Evolutionary conservation across 108 stramenopile species (phyloP).

Genomic region (Bacterosira constricta): DNA sequence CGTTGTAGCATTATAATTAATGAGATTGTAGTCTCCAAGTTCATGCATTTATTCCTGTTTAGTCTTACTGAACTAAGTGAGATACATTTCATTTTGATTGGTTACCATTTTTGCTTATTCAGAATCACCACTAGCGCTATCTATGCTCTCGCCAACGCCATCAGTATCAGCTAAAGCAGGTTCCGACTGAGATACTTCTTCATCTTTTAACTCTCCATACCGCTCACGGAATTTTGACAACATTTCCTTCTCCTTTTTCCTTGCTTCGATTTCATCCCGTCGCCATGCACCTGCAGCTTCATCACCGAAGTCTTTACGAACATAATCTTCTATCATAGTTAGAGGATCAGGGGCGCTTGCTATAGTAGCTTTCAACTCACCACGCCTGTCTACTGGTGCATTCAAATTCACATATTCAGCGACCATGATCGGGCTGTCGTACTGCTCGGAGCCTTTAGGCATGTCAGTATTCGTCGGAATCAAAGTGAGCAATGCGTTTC

Average conservation of each 20-base stretch:
- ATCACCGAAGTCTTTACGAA: slow-evolving; percentile 40
- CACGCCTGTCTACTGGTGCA: slow-evolving; percentile 10
- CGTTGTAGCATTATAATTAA: too few species aligned
- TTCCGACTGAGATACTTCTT: not conserved
- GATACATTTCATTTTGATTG: too few species aligned
- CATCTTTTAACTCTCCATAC: slow-evolving; percentile 25
- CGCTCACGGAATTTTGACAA: slow-evolving; percentile 19
- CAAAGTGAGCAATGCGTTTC: slow-evolving; percentile 32
- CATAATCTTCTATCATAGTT: slow-evolving; percentile 38
- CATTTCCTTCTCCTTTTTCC: slow-evolving; percentile 33
- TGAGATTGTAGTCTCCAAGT: too few species aligned
- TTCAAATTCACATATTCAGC: slow-evolving; percentile 41
- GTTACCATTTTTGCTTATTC: too few species aligned
- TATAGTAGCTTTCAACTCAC: slow-evolving; percentile 25
- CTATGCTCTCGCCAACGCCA: not conserved
- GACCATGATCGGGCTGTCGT: slow-evolving; percentile 40
- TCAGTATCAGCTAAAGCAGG: not conserved
- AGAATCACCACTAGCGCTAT: not conserved
- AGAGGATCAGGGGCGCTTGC: slow-evolving; percentile 30
- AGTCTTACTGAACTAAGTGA: too few species aligned
- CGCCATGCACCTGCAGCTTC: slow-evolving; percentile 44
- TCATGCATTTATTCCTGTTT: too few species aligned
- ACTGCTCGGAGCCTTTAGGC: slow-evolving; percentile 38
- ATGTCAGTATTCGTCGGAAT: slow-evolving; percentile 48
- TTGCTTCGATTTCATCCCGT: slow-evolving; percentile 21